These are phyloP conservation scores for Plicaturopsis crispa DNA, from an alignment of 768 basidiomycete genomes.

Conservation along the genomic window DNA sequence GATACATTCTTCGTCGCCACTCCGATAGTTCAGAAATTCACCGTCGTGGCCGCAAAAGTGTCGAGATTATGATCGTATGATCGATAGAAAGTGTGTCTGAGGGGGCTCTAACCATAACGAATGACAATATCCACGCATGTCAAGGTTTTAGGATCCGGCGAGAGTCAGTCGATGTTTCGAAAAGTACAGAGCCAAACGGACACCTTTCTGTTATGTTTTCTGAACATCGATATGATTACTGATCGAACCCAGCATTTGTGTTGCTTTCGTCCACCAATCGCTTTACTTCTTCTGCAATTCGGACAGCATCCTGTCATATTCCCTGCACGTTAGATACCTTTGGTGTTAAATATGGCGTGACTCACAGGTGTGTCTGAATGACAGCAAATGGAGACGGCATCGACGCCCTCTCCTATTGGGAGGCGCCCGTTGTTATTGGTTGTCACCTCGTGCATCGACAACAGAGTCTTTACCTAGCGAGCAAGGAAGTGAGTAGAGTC, in stretches of 20 bases:
- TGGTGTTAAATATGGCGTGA: slow-evolving; percentile 7
- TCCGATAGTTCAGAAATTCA: slow-evolving; percentile 22
- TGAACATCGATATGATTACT: too few relatives aligned
- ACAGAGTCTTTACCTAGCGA: slow-evolving; percentile 34
- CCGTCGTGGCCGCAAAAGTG: slow-evolving; percentile 28
- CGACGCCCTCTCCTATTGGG: slow-evolving; percentile 33
- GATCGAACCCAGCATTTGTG: slow-evolving; percentile 21
- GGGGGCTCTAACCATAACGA: too few relatives aligned
- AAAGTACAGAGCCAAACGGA: too few relatives aligned
- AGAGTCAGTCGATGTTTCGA: too few relatives aligned
- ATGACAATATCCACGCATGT: too few relatives aligned
- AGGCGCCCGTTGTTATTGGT: slow-evolving; percentile 34
- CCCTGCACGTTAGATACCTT: neutral
- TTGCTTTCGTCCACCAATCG: slow-evolving; percentile 50
- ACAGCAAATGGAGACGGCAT: slow-evolving; percentile 54
- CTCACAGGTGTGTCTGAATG: slow-evolving; percentile 60
- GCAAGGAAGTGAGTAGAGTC: neutral
- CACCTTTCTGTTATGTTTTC: too few relatives aligned
- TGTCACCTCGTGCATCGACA: slow-evolving; percentile 37
- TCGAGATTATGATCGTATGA: too few relatives aligned
- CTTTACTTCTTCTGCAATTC: slow-evolving; percentile 45
- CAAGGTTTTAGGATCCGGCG: too few relatives aligned
- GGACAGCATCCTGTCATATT: slow-evolving; percentile 37
- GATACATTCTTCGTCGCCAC: slow-evolving; percentile 21
- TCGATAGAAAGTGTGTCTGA: too few relatives aligned